Evolutionary conservation across 805 yeast genomes (phyloP), one percentile per base, ranked within the genome.

Genomic region (Sugiyamaella smithiae): DNA sequence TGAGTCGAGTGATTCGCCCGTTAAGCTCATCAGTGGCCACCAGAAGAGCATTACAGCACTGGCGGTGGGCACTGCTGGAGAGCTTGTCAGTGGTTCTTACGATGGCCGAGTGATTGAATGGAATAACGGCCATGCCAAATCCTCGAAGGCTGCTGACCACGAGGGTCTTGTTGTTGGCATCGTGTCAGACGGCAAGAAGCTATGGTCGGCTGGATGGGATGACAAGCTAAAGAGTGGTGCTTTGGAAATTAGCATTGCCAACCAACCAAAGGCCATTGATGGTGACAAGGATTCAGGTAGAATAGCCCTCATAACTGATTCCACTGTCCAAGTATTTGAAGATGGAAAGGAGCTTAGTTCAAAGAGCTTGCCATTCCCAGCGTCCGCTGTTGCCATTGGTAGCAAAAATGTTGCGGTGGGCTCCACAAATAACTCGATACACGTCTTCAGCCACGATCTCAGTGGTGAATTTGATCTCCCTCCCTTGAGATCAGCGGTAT

Each of bases 121-220:
- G 95, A 68, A 65, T 12, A 51, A 71, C 5, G 51, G 58, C 1
- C 48, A 61, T 1, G 69, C 73, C 14, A 64, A 70, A 5, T 75
- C 76, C 8, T 42, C 48, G 1, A 57, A 69, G 8, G 57, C 74
- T 8, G 57, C 61, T 11, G 67, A 69, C 1, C 97, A 90, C 65
- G 62, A 76, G 0, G 88, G 89, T 56, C 76, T 84, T 53, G 76
- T 91, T 40, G 80, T 78, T 28, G 81, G 82, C 2, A 60, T 80
- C 19, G 75, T 77, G 14, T 52, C 65, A 22, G 44, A 43, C 14
- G 60, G 57, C 4, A 59, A 61, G 9, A 59, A 65, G 0, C 59
- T 80, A 16, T 67, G 72, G 45, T 73, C 88, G n/a, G 72, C 80
- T 17, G 95, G 90, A 2, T 93, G 98, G 98, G 99, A 91, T 67